Evolutionary conservation across 768 basidiomycete species (phyloP).

Genomic region (Clavaria fumosa): DNA sequence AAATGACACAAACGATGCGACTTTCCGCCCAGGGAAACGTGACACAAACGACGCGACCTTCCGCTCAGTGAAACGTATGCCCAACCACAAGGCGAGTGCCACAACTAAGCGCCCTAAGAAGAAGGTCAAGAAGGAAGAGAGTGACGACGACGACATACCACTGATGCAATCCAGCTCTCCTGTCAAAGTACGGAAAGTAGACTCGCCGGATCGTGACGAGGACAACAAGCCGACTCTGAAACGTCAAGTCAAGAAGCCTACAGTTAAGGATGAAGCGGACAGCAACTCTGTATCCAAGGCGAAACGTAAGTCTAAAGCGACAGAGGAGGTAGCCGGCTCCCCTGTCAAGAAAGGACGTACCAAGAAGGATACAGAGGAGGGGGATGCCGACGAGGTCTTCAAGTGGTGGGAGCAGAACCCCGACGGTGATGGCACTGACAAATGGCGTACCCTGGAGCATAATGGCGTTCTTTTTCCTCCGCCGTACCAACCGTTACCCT

Average conservation of each 20-base stretch:
- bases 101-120: conserved; percentile 51
- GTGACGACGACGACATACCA: conserved; percentile 21
- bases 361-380: conserved; percentile 44
- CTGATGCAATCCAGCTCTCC: conserved; percentile 22
- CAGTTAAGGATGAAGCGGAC: conserved; percentile 21
- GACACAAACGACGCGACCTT: too few species aligned
- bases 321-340: conserved; percentile 15
- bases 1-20: conserved; percentile 11
- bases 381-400: conserved; percentile 60
- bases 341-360: conserved; percentile 27
- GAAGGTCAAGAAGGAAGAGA: conserved; percentile 44
- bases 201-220: too few species aligned
- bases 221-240: conserved; percentile 34
- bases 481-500: conserved; percentile 76
- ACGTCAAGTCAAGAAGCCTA: conserved; percentile 22
- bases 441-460: conserved; percentile 95
- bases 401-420: conserved; percentile 72
- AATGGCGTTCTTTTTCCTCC: conserved; percentile 92
- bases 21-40: too few species aligned
- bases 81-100: conserved; percentile 24
- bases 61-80: too few species aligned
- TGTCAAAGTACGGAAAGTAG: too few species aligned
- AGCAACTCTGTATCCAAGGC: conserved; percentile 29
- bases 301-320: conserved; percentile 24
- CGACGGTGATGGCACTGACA: conserved; percentile 61